These are phyloP conservation scores for Fusarium sublunatum DNA, from an alignment of 2,329 filamentous ascomycete species.

Conservation along the genomic window DNA sequence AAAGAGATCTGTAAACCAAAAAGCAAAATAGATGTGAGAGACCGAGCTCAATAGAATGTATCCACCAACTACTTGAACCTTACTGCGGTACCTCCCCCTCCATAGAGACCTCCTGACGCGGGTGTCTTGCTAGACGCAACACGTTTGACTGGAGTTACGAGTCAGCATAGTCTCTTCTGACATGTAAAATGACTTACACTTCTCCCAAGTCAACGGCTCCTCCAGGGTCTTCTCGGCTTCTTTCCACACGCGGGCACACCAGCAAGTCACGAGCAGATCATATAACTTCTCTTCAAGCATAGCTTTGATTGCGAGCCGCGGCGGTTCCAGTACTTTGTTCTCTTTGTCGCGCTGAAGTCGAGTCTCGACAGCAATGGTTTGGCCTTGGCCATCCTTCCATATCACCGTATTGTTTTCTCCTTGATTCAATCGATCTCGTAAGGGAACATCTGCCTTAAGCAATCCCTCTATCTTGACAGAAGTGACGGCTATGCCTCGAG, in stretches of 20 bases:
- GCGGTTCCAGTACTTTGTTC: conserved; percentile 26
- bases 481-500: conserved; percentile 28
- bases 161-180: neutral
- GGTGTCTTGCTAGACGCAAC: conserved; percentile 1
- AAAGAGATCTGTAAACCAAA: no score
- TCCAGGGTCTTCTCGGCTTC: conserved; percentile 40
- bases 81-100: neutral
- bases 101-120: conserved; percentile 4
- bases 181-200: conserved; percentile 29
- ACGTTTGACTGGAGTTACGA: conserved; percentile 18
- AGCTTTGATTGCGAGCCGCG: conserved; percentile 41
- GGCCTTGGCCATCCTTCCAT: conserved; percentile 42
- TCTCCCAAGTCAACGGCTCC: conserved; percentile 42
- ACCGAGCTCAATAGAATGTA: no score
- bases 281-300: conserved; percentile 41
- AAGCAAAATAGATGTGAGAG: no score
- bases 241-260: conserved; percentile 47
- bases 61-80: no score
- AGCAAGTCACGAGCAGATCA: conserved; percentile 47
- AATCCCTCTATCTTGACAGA: conserved; percentile 39
- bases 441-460: conserved; percentile 37
- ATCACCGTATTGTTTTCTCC: conserved; percentile 35
- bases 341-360: conserved; percentile 35
- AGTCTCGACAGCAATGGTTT: conserved; percentile 44
- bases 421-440: conserved; percentile 38